These are phyloP conservation scores for Mycena leptocephala DNA, from an alignment of 768 basidiomycete genomes.

Conservation along the genomic window DNA sequence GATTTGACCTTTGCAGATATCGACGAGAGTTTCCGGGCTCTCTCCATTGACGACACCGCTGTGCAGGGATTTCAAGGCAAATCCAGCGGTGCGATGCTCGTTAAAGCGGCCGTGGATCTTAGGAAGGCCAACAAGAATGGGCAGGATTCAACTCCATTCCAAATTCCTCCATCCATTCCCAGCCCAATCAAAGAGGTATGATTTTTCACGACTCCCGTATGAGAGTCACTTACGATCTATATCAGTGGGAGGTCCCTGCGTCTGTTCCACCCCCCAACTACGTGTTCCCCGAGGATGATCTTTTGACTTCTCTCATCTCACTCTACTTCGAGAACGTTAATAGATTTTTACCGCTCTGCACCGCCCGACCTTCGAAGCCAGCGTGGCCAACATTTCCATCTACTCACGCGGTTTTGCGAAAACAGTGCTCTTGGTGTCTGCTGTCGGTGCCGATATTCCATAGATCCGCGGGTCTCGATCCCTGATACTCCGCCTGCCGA, in stretches of 20 bases:
- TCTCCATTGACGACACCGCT: neutral
- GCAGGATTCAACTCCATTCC: too few relatives aligned
- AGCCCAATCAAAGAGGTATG: too few relatives aligned
- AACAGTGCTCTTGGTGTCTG: constrained; percentile 80
- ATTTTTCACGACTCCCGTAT: too few relatives aligned
- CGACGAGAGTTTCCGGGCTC: neutral
- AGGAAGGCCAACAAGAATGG: too few relatives aligned
- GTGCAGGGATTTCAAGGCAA: neutral
- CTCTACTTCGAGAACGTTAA: neutral
- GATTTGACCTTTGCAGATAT: neutral
- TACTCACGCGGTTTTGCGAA: constrained; percentile 70
- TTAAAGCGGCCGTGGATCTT: neutral
- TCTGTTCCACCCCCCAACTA: neutral
- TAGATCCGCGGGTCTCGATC: constrained; percentile 65
- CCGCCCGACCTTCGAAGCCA: neutral
- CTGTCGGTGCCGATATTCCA: constrained; percentile 73
- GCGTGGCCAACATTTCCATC: too few relatives aligned
- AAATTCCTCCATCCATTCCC: too few relatives aligned
- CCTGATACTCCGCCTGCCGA: constrained; percentile 53
- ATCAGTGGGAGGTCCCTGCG: neutral
- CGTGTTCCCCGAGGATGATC: neutral
- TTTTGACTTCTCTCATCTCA: neutral
- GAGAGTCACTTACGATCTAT: too few relatives aligned
- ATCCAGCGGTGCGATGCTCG: neutral
- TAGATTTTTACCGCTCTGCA: neutral